phyloP scores from a whole-genome alignment of 495 filamentous ascomycete genomes.

The Penicillium lividum region DNA sequence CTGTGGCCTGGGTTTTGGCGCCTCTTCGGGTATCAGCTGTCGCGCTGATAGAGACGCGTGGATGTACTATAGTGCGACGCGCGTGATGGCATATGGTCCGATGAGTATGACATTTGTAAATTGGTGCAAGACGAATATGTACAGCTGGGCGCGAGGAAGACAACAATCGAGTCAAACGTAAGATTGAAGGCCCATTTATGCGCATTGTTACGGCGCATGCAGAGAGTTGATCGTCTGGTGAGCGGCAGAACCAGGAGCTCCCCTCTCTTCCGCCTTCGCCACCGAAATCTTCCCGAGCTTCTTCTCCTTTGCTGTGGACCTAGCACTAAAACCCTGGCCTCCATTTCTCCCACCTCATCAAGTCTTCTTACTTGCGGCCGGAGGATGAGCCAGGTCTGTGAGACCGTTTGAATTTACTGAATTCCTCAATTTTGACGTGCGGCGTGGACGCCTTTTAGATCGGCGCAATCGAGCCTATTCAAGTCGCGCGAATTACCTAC shows the following conservation, averaged over 20 bases:
- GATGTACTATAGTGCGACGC: conserved; percentile 24
- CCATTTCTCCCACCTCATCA: conserved; percentile 29
- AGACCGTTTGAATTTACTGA: conserved; percentile 29
- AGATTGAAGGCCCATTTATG: conserved; percentile 23
- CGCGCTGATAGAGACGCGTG: conserved; percentile 18
- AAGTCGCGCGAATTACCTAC: conserved; percentile 34
- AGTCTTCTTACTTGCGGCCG: conserved; percentile 36
- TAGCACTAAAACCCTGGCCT: conserved; percentile 30
- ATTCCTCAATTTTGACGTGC: conserved; percentile 9
- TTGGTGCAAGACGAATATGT: not conserved
- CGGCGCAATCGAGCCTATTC: conserved; percentile 35
- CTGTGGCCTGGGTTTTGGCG: conserved; percentile 55
- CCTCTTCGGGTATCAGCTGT: conserved; percentile 30
- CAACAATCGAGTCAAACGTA: conserved; percentile 9
- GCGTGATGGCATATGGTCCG: conserved; percentile 40
- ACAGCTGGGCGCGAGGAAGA: not conserved
- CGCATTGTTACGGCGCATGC: conserved; percentile 25
- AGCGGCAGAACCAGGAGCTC: conserved; percentile 29
- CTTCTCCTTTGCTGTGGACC: conserved; percentile 19
- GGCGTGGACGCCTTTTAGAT: conserved; percentile 34
- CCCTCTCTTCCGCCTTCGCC: conserved; percentile 44
- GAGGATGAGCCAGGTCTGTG: conserved; percentile 49
- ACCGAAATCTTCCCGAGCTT: conserved; percentile 45
- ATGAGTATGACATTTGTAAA: conserved; percentile 26
- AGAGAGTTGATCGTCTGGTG: not conserved